A percentile compares a stretch with the other conserved stretches of the same genome.
phyloP scores from a whole-genome alignment of 2,329 filamentous ascomycete genomes.

The Calcarisporium arbuscula region DNA sequence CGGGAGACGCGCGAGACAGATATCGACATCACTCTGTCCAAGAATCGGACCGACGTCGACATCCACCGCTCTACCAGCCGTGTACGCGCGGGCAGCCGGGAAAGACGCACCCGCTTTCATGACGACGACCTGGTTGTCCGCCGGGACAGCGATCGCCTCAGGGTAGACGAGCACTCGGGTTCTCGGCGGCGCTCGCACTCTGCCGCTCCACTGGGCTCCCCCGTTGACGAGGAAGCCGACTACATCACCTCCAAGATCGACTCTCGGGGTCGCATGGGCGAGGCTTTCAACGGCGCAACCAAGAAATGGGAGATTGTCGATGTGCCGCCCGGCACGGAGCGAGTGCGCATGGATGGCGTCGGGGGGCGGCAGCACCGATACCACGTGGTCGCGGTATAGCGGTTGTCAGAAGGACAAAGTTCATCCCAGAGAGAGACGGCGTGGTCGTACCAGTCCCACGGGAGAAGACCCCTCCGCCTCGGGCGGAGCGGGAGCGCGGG shows the following conservation, averaged over 20 bases:
- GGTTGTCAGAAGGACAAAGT: slow-evolving; percentile 69
- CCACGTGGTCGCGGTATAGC: slow-evolving; percentile 73
- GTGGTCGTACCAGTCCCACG: slow-evolving; percentile 18
- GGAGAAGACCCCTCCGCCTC: slow-evolving; percentile 19
- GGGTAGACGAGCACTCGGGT: slow-evolving; percentile 34
- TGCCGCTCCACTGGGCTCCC: slow-evolving; percentile 35
- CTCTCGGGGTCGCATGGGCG: slow-evolving; percentile 59
- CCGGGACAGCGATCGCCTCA: slow-evolving; percentile 44
- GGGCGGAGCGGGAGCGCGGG: slow-evolving; percentile 29
- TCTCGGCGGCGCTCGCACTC: slow-evolving; percentile 45
- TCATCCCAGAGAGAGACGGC: slow-evolving; percentile 61
- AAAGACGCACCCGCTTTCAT: slow-evolving; percentile 33
- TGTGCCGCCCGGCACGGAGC: slow-evolving; percentile 75
- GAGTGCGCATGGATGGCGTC: slow-evolving; percentile 73
- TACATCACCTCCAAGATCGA: slow-evolving; percentile 53
- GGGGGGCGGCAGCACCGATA: slow-evolving; percentile 70
- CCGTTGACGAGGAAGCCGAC: slow-evolving; percentile 54
- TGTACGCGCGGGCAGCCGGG: slow-evolving; percentile 29
- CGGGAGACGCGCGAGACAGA: slow-evolving; percentile 34
- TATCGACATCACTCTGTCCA: slow-evolving; percentile 54
- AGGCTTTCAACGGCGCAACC: slow-evolving; percentile 68
- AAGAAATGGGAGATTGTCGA: slow-evolving; percentile 78
- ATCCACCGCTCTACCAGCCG: slow-evolving; percentile 36
- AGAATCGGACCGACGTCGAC: slow-evolving; percentile 51
- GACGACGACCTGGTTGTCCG: slow-evolving; percentile 66